phyloP scores from a whole-genome alignment of 192 early-diverging fungal genomes.

The Podila horticola region DNA sequence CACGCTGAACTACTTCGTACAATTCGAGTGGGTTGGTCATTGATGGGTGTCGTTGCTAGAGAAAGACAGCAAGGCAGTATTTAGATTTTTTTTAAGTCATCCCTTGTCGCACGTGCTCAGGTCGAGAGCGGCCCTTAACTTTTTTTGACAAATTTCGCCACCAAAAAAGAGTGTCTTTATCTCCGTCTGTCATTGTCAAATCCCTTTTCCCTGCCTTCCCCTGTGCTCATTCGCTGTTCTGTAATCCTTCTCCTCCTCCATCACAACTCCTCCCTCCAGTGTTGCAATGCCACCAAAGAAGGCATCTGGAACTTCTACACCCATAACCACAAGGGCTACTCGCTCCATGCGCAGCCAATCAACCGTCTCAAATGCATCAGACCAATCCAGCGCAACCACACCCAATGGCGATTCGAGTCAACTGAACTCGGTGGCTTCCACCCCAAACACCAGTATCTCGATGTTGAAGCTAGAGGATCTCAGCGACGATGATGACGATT shows the following conservation, averaged over 20 bases:
- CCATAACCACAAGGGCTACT: slow-evolving; percentile 1
- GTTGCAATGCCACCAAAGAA: slow-evolving; percentile 40
- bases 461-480: slow-evolving; percentile 6
- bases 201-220: not conserved
- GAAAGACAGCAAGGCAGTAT: no score
- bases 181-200: not conserved
- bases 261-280: not conserved
- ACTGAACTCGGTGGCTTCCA: slow-evolving; percentile 20
- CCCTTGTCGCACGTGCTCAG: no score
- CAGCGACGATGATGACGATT: slow-evolving; percentile 6
- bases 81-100: no score
- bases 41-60: no score
- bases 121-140: no score
- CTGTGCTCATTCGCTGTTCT: slow-evolving; percentile 1
- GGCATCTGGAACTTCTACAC: slow-evolving; percentile 1
- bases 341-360: slow-evolving; percentile 17
- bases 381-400: not conserved
- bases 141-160: slow-evolving; percentile 23
- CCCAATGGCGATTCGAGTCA: slow-evolving; percentile 17
- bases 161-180: slow-evolving; percentile 2
- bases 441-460: slow-evolving; percentile 32
- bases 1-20: no score
- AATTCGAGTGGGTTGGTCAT: no score
- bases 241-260: not conserved
- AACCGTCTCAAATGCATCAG: not conserved